Conservation (phyloP, 2,329 filamentous ascomycete species). For the Aspergillus clavatus region DNA sequence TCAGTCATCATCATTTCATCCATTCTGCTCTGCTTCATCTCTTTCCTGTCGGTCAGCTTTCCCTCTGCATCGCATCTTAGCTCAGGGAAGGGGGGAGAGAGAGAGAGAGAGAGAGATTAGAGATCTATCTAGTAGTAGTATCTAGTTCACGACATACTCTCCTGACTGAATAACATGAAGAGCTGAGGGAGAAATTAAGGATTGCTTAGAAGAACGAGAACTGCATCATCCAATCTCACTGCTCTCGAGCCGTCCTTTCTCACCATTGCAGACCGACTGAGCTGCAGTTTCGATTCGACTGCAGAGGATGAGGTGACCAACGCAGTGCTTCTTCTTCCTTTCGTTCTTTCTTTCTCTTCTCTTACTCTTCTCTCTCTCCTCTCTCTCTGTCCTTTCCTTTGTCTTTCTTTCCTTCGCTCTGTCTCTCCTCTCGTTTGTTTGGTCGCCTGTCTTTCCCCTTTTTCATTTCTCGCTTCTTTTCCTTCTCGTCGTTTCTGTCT, state of each 20-base stretch:
- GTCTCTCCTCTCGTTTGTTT: background rate
- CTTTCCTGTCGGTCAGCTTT: too few species aligned
- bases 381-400: background rate
- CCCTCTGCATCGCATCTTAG: constrained; percentile 15
- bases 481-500: constrained; percentile 1
- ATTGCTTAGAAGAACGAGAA: too few species aligned
- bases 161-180: too few species aligned
- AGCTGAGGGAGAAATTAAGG: too few species aligned
- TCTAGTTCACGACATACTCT: too few species aligned
- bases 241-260: too few species aligned
- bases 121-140: too few species aligned
- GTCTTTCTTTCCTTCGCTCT: background rate
- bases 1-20: too few species aligned
- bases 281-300: background rate
- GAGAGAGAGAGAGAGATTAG: too few species aligned
- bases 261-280: background rate
- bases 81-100: background rate
- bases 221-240: too few species aligned
- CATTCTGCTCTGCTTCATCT: too few species aligned
- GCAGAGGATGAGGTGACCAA: background rate
- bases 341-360: constrained; percentile 4
- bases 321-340: background rate
- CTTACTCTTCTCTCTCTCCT: too few species aligned
- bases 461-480: background rate
- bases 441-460: background rate